A percentile compares a stretch with the other conserved stretches of the same genome.
These are phyloP conservation scores for Beauveria australis DNA, from an alignment of 2,329 filamentous ascomycete genomes.

Conservation along the genomic window DNA sequence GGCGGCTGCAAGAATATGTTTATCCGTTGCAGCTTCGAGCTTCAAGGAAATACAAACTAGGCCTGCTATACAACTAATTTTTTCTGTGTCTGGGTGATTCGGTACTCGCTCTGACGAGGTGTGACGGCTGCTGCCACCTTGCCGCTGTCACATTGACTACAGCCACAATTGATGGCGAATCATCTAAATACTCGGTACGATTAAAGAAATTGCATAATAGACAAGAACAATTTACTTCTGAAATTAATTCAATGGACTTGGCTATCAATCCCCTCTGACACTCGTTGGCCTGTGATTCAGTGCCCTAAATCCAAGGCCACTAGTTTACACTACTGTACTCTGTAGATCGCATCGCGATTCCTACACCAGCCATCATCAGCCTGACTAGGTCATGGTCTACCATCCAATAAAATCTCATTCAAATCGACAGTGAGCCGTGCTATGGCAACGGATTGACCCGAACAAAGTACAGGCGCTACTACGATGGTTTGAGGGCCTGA, in stretches of 20 bases:
- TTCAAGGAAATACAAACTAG: no score
- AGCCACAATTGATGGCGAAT: background rate
- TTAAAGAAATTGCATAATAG: background rate
- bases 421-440: background rate
- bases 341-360: background rate
- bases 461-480: background rate
- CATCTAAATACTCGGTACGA: background rate
- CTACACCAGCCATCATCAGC: background rate
- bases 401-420: background rate
- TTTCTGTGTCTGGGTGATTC: no score
- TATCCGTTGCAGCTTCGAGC: no score
- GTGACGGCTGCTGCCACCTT: background rate
- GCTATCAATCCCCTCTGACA: background rate
- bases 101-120: no score
- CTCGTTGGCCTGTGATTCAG: background rate
- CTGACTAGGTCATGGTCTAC: background rate
- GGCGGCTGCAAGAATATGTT: no score
- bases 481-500: background rate
- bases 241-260: background rate
- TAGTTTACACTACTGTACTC: background rate
- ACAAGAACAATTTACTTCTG: background rate
- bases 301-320: constrained; percentile 1
- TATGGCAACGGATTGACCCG: background rate
- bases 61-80: no score
- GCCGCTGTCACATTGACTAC: background rate